Evolutionary conservation across 768 basidiomycete genomes (phyloP).

Genomic region (Jaapia argillacea): DNA sequence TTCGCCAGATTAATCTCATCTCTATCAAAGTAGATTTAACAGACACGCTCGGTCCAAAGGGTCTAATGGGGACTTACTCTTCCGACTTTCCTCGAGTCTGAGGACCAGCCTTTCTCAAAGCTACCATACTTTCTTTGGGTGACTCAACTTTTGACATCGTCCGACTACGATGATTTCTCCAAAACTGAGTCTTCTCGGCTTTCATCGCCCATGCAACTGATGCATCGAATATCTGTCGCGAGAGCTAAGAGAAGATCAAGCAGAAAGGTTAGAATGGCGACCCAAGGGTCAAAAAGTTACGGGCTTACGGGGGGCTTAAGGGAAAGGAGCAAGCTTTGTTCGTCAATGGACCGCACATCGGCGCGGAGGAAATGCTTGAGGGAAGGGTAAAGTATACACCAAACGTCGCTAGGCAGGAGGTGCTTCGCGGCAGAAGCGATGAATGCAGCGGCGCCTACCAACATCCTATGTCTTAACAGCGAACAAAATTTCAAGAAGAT

Average conservation of each 20-base stretch:
- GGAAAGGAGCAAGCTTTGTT: conserved; percentile 61
- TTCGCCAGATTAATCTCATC: conserved; percentile 70
- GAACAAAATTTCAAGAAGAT: neutral
- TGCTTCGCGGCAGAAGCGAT: conserved; percentile 79
- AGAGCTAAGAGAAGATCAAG: conserved; percentile 26
- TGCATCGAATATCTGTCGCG: conserved; percentile 74
- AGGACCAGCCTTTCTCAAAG: conserved; percentile 43
- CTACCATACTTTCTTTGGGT: conserved; percentile 61
- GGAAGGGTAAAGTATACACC: conserved; percentile 95
- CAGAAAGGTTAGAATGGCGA: neutral
- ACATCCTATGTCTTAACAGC: neutral
- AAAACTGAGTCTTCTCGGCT: conserved; percentile 70
- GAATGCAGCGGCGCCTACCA: conserved; percentile 73
- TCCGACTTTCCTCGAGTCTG: conserved; percentile 30
- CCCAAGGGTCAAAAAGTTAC: neutral
- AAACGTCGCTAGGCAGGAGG: conserved; percentile 80
- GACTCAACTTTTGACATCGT: conserved; percentile 45
- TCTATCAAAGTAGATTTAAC: conserved; percentile 36
- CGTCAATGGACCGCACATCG: conserved; percentile 69
- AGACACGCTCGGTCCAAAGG: neutral
- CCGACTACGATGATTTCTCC: conserved; percentile 51
- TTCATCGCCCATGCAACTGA: conserved; percentile 86
- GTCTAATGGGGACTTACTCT: too few species aligned
- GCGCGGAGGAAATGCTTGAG: conserved; percentile 78
- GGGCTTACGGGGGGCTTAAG: conserved; percentile 69